A percentile compares a stretch with the other conserved stretches of the same genome.
Conservation (phyloP, 1,284 basidiomycete genomes). For the Schizopora paradoxa region DNA sequence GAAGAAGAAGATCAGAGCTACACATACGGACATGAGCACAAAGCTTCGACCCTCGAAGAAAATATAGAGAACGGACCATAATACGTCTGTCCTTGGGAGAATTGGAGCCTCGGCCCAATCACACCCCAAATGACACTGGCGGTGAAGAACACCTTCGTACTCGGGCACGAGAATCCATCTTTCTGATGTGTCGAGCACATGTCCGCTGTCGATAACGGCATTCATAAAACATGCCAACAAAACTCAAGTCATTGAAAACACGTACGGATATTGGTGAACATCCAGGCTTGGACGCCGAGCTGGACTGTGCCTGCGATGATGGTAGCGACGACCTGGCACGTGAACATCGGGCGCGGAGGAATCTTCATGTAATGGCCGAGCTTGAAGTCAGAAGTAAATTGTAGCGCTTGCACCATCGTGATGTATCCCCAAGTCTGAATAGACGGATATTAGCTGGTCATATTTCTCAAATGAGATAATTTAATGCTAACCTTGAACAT, state of each 20-base stretch:
- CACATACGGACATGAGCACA: slow-evolving; percentile 14
- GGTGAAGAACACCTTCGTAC: slow-evolving; percentile 36
- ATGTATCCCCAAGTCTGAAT: slow-evolving; percentile 33
- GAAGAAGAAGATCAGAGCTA: slow-evolving; percentile 40
- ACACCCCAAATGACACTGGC: slow-evolving; percentile 27
- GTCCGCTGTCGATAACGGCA: slow-evolving; percentile 38
- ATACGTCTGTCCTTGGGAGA: slow-evolving; percentile 22
- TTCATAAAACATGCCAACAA: too few relatives aligned
- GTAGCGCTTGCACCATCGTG: slow-evolving; percentile 31
- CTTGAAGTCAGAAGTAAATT: slow-evolving; percentile 32
- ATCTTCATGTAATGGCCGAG: slow-evolving; percentile 31
- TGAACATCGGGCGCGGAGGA: slow-evolving; percentile 30
- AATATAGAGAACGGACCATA: not conserved
- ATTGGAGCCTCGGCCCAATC: slow-evolving; percentile 29
- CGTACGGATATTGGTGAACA: slow-evolving; percentile 34
- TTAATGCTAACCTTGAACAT: too few relatives aligned
- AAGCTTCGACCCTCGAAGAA: not conserved
- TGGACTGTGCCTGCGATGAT: slow-evolving; percentile 31
- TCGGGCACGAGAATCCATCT: slow-evolving; percentile 39
- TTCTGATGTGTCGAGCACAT: slow-evolving; percentile 19
- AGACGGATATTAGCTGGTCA: too few relatives aligned
- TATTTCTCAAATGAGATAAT: too few relatives aligned
- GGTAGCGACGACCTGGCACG: slow-evolving; percentile 34
- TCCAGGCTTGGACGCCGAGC: slow-evolving; percentile 31
- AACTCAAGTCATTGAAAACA: too few relatives aligned